These are phyloP conservation scores for Amphichorda felina DNA, from an alignment of 2,329 filamentous ascomycete species.

Conservation along the genomic window DNA sequence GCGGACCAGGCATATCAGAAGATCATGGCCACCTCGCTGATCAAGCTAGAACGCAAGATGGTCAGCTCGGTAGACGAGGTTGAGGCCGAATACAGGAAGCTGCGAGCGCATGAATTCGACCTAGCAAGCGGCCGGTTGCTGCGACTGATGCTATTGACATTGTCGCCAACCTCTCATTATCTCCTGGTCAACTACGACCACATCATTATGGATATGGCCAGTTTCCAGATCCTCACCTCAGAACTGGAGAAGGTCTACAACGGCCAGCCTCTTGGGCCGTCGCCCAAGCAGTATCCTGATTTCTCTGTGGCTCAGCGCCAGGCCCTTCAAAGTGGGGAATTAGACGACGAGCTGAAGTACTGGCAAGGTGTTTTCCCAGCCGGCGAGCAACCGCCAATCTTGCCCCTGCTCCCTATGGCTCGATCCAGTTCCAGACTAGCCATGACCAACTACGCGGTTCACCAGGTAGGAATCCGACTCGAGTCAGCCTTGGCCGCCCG, in stretches of 20 bases:
- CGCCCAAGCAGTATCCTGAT: constrained; percentile 19
- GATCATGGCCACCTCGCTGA: constrained; percentile 7
- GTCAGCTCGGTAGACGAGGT: constrained; percentile 10
- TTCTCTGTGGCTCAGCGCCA: constrained; percentile 18
- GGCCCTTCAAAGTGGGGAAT: constrained; percentile 13
- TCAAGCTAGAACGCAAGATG: constrained; percentile 13
- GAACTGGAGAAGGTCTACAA: constrained; percentile 32
- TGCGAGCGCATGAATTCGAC: constrained; percentile 20
- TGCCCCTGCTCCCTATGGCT: constrained; percentile 22
- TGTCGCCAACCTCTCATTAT: constrained; percentile 19
- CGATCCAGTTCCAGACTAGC: constrained; percentile 2
- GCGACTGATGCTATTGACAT: constrained; percentile 20
- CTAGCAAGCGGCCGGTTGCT: constrained; percentile 21
- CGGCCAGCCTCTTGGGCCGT: neutral
- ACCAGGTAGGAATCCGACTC: constrained; percentile 8
- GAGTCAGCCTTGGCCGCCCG: constrained; percentile 6
- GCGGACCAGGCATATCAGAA: constrained; percentile 11
- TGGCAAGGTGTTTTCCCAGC: constrained; percentile 17
- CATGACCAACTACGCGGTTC: constrained; percentile 8
- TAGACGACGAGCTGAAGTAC: constrained; percentile 16
- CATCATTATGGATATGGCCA: constrained; percentile 37
- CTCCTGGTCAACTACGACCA: constrained; percentile 35
- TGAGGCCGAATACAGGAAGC: constrained; percentile 16
- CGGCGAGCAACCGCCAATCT: constrained; percentile 4
- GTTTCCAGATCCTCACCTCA: constrained; percentile 27